These are phyloP conservation scores for Solanum appendiculatum DNA, from an alignment of 257 asterid species.

Conservation along the genomic window DNA sequence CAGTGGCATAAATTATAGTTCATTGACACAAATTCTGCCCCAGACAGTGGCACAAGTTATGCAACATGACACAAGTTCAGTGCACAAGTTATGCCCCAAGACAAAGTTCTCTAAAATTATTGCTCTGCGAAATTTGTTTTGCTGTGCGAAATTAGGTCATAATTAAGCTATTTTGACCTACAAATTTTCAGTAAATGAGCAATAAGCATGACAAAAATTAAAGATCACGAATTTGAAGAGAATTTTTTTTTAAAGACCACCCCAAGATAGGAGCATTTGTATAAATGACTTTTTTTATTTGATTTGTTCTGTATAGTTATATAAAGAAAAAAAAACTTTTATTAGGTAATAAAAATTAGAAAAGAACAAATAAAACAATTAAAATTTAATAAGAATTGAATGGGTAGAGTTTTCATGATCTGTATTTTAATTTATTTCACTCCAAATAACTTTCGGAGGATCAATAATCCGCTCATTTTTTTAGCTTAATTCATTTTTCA, in stretches of 20 bases:
- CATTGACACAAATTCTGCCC: too few relatives aligned
- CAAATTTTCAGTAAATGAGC: neutral
- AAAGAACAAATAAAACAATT: neutral
- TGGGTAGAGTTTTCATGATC: neutral
- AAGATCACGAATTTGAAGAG: neutral
- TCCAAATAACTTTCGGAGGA: neutral
- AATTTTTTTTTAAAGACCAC: too few relatives aligned
- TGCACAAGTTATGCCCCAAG: neutral
- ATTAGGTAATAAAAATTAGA: neutral
- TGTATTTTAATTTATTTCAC: neutral
- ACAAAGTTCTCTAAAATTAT: neutral
- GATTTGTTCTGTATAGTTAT: neutral
- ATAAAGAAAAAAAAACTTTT: neutral
- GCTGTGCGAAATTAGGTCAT: neutral
- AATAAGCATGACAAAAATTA: neutral
- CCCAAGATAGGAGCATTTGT: neutral
- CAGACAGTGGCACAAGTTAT: neutral
- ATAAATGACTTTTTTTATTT: neutral
- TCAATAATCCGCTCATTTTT: neutral
- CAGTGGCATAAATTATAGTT: too few relatives aligned
- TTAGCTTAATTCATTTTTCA: neutral
- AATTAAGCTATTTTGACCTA: too few relatives aligned
- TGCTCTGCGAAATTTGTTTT: neutral
- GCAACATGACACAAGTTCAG: neutral
- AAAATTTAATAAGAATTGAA: neutral